These are phyloP conservation scores for Ambispora gerdemannii DNA, from an alignment of 192 early-diverging fungal genomes.

Conservation along the genomic window DNA sequence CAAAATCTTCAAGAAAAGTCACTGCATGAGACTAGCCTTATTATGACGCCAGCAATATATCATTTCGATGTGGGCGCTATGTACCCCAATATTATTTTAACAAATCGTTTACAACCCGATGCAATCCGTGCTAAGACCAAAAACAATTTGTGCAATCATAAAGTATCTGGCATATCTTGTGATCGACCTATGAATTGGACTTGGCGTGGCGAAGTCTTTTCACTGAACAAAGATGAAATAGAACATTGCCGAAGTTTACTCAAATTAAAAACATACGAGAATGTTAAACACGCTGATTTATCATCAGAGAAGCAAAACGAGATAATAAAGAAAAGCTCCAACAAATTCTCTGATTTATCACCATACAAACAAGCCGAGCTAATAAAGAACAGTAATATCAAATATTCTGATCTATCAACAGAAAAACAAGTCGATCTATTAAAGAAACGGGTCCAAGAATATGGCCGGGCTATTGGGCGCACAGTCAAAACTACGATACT, in stretches of 20 bases:
- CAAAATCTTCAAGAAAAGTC: conserved; percentile 67
- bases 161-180: conserved; percentile 80
- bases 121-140: conserved; percentile 85
- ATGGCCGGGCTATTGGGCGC: conserved; percentile 84
- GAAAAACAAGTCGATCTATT: conserved; percentile 70
- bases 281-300: conserved; percentile 37
- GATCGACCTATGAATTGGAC: conserved; percentile 95
- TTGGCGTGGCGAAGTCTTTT: conserved; percentile 96
- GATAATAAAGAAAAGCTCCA: conserved; percentile 73
- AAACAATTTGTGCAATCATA: conserved; percentile 92
- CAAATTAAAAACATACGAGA: not conserved
- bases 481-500: conserved; percentile 78
- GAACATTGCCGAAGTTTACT: conserved; percentile 34
- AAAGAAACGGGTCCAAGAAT: conserved; percentile 80
- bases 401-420: conserved; percentile 47
- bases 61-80: conserved; percentile 99
- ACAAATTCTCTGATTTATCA: conserved; percentile 62
- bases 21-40: conserved; percentile 54
- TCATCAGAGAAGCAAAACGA: conserved; percentile 62
- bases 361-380: conserved; percentile 63
- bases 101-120: conserved; percentile 96
- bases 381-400: conserved; percentile 60
- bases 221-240: conserved; percentile 83
- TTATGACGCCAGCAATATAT: conserved; percentile 85
- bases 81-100: conserved; percentile 99